Evolutionary conservation across 225 moss, liverwort and hornwort species (phyloP).

Genomic region (Takakia lepidozioides): DNA sequence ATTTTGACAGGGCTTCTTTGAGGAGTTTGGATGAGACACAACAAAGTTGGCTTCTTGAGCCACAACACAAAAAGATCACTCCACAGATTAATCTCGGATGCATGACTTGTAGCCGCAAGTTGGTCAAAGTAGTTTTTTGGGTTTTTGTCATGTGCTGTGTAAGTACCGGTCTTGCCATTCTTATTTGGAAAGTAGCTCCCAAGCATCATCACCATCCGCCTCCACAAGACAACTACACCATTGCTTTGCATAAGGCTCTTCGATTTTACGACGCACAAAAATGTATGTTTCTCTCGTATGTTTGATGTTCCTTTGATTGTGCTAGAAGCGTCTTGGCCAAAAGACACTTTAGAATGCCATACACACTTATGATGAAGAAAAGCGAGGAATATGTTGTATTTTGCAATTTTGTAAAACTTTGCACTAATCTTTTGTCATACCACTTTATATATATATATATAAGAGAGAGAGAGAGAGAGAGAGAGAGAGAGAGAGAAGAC

Average conservation of each 20-base stretch:
- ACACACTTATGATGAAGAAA: too few species aligned
- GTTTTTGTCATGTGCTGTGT: conserved; percentile 7
- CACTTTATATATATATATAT: too few species aligned
- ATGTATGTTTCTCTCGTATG: conserved; percentile 14
- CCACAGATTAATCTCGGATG: conserved; percentile 16
- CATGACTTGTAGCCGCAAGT: conserved; percentile 8
- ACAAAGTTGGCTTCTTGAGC: conserved; percentile 47
- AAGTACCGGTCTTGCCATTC: conserved; percentile 7
- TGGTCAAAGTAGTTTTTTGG: conserved; percentile 18
- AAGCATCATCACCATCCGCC: not conserved
- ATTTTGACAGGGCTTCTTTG: too few species aligned
- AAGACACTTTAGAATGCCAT: too few species aligned
- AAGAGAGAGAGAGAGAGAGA: too few species aligned
- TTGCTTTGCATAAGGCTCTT: conserved; percentile 27
- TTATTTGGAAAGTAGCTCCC: conserved; percentile 15
- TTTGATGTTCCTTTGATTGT: too few species aligned
- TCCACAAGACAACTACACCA: conserved; percentile 17
- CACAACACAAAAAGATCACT: conserved; percentile 4
- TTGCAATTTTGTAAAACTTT: too few species aligned
- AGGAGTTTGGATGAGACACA: conserved; percentile 17
- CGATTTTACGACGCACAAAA: conserved; percentile 50
- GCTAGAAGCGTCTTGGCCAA: too few species aligned
- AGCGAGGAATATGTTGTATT: too few species aligned
- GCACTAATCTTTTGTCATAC: too few species aligned
- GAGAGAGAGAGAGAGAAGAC: too few species aligned